Percentiles rank a stretch among this genome's conserved stretches.
Conservation (phyloP, 1,284 basidiomycete genomes). For the Rhodotorula sp. region DNA sequence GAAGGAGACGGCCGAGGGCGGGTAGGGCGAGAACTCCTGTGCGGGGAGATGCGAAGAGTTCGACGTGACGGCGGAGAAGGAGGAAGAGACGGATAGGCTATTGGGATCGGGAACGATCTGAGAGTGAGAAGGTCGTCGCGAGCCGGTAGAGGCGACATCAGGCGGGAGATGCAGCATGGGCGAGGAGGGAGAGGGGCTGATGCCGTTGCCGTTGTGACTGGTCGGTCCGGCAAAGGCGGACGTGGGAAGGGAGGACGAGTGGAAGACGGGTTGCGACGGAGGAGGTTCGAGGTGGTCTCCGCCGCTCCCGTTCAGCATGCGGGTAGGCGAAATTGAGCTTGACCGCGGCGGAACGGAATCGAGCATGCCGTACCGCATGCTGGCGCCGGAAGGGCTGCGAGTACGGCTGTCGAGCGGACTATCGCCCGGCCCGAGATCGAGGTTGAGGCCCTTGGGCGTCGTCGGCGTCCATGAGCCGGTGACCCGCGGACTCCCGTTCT, state of each 20-base stretch:
- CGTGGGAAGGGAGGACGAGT: neutral
- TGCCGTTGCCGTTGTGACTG: neutral
- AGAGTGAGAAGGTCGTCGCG: neutral
- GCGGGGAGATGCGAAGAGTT: constrained; percentile 22
- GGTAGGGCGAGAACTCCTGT: constrained; percentile 11
- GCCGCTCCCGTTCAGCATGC: no score
- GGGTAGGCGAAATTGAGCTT: neutral
- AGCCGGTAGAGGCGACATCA: neutral
- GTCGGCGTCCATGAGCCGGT: no score
- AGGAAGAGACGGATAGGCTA: constrained; percentile 26
- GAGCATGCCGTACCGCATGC: neutral
- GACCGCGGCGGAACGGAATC: neutral
- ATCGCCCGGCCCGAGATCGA: neutral
- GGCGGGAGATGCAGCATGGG: neutral
- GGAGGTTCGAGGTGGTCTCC: neutral
- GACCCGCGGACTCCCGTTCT: no score
- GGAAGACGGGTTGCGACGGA: neutral
- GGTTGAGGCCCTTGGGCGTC: no score
- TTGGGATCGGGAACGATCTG: neutral
- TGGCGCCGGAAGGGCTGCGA: neutral
- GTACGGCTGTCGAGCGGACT: neutral
- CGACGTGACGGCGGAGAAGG: constrained; percentile 18
- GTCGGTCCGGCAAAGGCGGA: no score
- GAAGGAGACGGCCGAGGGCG: constrained; percentile 14
- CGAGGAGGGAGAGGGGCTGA: neutral